Evolutionary conservation across 257 asterid species (phyloP).

Genomic region (Euphrasia confusa): DNA sequence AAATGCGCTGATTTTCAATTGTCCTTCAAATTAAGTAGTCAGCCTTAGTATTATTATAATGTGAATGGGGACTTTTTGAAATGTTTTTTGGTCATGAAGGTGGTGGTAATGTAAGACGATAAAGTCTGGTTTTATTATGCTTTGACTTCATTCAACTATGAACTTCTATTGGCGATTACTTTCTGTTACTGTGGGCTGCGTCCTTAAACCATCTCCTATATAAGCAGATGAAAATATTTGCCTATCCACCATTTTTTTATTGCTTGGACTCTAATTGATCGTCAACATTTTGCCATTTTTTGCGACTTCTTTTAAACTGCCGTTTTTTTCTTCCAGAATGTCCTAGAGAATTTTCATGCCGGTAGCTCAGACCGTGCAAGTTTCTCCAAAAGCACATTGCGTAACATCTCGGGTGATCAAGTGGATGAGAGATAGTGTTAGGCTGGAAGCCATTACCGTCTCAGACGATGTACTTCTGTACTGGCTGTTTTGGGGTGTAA

Average conservation of each 20-base stretch:
- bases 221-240: background rate
- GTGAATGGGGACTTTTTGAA: too few relatives aligned
- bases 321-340: constrained; percentile 22
- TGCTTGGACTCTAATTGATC: too few relatives aligned
- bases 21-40: too few relatives aligned
- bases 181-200: background rate
- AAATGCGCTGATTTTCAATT: too few relatives aligned
- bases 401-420: constrained; percentile 19
- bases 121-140: too few relatives aligned
- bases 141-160: too few relatives aligned
- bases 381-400: background rate
- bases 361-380: constrained; percentile 7
- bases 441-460: background rate
- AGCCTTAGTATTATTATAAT: too few relatives aligned
- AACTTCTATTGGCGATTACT: too few relatives aligned
- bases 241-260: too few relatives aligned
- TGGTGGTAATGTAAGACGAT: too few relatives aligned
- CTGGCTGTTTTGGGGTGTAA: background rate
- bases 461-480: background rate
- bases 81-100: too few relatives aligned
- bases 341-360: constrained; percentile 31
- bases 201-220: background rate
- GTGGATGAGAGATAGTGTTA: constrained; percentile 26
- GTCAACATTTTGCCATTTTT: background rate
- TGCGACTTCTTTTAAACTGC: background rate